Conservation (phyloP, 1,284 basidiomycete genomes). For the Apiotrichum gamsii region DNA sequence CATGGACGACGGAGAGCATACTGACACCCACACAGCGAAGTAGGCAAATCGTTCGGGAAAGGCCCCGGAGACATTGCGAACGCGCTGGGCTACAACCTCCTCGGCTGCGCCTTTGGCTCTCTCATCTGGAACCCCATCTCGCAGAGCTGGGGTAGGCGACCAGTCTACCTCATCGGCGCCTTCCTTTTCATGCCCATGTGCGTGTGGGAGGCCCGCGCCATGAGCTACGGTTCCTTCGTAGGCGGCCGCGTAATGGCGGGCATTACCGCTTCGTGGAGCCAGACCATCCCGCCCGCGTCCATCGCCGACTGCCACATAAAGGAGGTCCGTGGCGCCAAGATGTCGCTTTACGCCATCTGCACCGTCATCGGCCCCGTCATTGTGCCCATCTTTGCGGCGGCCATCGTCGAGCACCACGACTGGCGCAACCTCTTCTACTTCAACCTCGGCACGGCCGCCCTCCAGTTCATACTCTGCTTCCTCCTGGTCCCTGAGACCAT, state of each 20-base stretch:
- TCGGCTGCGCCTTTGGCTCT: conserved; percentile 44
- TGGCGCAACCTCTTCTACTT: conserved; percentile 41
- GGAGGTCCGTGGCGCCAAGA: conserved; percentile 39
- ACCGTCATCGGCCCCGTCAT: conserved; percentile 34
- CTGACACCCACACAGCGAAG: no score
- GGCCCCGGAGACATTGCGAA: conserved; percentile 35
- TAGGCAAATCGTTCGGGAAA: conserved; percentile 5
- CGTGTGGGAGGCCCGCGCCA: conserved; percentile 37
- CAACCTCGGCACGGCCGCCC: conserved; percentile 27
- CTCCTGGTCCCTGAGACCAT: conserved; percentile 43
- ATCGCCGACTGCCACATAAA: conserved; percentile 32
- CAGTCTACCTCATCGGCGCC: conserved; percentile 41
- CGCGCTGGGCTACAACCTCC: conserved; percentile 42
- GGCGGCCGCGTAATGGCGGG: conserved; percentile 29
- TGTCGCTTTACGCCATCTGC: conserved; percentile 31
- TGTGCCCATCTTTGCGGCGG: conserved; percentile 39
- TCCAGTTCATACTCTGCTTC: conserved; percentile 14
- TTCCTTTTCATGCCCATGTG: conserved; percentile 38
- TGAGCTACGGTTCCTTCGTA: conserved; percentile 20
- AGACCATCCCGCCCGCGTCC: conserved; percentile 29
- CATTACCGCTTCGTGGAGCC: conserved; percentile 20
- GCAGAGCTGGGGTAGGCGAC: conserved; percentile 35
- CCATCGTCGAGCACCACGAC: conserved; percentile 25
- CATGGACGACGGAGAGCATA: background rate
- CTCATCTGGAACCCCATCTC: conserved; percentile 36